Base-by-base conservation (phyloP, 495 filamentous ascomycete species). In the Staphylotrichum tortipilum region DNA sequence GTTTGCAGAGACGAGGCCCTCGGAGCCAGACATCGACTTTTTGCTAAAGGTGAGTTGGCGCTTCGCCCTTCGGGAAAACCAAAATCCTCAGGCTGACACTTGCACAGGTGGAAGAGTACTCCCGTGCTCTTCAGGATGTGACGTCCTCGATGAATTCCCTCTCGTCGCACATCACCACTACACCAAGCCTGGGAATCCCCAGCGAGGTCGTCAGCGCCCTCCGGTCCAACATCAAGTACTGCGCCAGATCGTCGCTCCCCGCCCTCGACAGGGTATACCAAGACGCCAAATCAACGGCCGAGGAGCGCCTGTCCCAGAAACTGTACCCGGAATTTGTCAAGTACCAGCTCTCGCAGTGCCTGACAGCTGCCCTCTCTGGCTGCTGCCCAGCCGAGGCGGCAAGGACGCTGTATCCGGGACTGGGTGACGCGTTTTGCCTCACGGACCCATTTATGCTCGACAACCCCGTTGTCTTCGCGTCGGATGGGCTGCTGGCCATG, bases 311-410 rank as follows among this genome's bases (percentile, higher is more conserved):
- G 21, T 59, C 67, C 17, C 60, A 57, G 11, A 61, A 63, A 4
- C 61, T 79, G 19, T 79, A 77, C 51, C 74, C 74, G 8, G 67
- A 71, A 18, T 79, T 75, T 39, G 67, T 79, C 35, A 68, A 64
- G 29, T 49, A 57, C 38, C 68, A 70, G 47, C 59, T 70, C 1
- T 31, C 55, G 0, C 55, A 61, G 22, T 55, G 59, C 36, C 46
- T 63, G 28, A 55, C 24, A n/a, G 42, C 49, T 31, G 52, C 59
- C 10, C 49, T 70, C 9, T 60, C 59, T 5, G 40, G 33, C 18
- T 39, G 35, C 8, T 31, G 47, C 7, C 24, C 34, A 8, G 39
- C 50, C 5, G 56, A 44, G 0, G 53, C 52, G 7, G 50, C 47
- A 36, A 47, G 52, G n/a, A 49, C 49, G 1, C 54, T 56, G 4